phyloP scores from a whole-genome alignment of 106 monocot species.

The Phalaenopsis equestris region DNA sequence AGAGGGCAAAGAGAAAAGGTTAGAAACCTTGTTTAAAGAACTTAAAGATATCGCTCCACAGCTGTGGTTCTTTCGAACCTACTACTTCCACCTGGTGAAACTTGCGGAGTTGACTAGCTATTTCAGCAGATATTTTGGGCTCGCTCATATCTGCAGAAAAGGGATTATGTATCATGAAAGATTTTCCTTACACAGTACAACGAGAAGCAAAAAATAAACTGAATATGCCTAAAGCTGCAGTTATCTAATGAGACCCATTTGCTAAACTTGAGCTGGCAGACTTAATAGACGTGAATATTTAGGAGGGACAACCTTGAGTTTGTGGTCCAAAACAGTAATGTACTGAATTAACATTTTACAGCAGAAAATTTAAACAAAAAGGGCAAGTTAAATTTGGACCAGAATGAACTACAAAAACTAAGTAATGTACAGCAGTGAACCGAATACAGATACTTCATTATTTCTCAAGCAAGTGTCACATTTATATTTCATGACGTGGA shows the following conservation, averaged over 20 bases:
- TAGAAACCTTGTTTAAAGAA: slow-evolving; percentile 67
- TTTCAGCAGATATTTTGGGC: slow-evolving; percentile 67
- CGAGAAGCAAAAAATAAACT: background rate
- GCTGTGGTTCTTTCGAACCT: slow-evolving; percentile 71
- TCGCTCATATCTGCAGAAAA: slow-evolving; percentile 68
- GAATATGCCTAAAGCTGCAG: background rate
- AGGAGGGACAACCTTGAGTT: background rate
- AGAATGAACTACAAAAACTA: background rate
- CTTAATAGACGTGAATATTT: background rate
- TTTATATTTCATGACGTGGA: too few relatives aligned
- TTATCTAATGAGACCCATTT: background rate
- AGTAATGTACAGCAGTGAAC: background rate
- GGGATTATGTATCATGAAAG: background rate
- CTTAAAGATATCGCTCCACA: slow-evolving; percentile 78
- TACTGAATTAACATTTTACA: background rate
- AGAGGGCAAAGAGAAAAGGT: background rate
- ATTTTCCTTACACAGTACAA: background rate
- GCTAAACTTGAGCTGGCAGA: background rate
- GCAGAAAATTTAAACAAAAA: slow-evolving; percentile 1
- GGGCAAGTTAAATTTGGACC: background rate
- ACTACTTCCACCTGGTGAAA: slow-evolving; percentile 85
- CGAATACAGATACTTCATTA: background rate
- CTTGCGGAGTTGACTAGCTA: slow-evolving; percentile 61
- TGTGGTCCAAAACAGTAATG: background rate
- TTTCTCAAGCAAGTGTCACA: background rate